These are phyloP conservation scores for Kokia cookei DNA, from an alignment of 441 rosid genomes.

Conservation along the genomic window DNA sequence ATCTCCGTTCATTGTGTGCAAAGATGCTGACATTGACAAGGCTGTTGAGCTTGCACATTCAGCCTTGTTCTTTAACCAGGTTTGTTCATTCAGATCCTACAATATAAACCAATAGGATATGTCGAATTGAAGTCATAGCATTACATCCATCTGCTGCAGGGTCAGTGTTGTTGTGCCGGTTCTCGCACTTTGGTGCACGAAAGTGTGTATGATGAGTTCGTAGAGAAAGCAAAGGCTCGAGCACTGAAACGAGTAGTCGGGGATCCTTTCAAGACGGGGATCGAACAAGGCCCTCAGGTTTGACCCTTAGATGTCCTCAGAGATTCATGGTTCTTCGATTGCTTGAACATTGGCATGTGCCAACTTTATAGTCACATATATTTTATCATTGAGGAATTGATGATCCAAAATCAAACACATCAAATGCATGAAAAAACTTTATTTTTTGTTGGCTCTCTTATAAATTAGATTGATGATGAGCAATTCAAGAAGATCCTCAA, in stretches of 20 bases:
- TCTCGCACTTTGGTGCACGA: constrained; percentile 44
- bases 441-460: neutral
- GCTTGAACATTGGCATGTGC: neutral
- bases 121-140: neutral
- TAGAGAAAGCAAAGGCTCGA: constrained; percentile 38
- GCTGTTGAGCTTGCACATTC: constrained; percentile 44
- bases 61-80: constrained; percentile 47
- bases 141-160: constrained; percentile 17
- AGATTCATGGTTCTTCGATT: neutral
- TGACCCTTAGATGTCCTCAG: neutral
- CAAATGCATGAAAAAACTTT: neutral
- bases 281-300: constrained; percentile 47
- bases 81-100: neutral
- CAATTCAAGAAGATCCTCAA: constrained; percentile 46
- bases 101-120: neutral
- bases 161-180: constrained; percentile 39
- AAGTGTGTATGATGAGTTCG: constrained; percentile 39
- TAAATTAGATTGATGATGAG: constrained; percentile 36
- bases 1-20: constrained; percentile 43
- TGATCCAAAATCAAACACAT: neutral
- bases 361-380: neutral
- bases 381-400: neutral
- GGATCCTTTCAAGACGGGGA: constrained; percentile 37
- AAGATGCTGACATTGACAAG: constrained; percentile 45
- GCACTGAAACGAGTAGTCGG: constrained; percentile 35